A percentile compares a stretch with the other conserved stretches of the same genome.
Evolutionary conservation across 1,284 basidiomycete species (phyloP).

Genomic region (Trichosporon inkin): DNA sequence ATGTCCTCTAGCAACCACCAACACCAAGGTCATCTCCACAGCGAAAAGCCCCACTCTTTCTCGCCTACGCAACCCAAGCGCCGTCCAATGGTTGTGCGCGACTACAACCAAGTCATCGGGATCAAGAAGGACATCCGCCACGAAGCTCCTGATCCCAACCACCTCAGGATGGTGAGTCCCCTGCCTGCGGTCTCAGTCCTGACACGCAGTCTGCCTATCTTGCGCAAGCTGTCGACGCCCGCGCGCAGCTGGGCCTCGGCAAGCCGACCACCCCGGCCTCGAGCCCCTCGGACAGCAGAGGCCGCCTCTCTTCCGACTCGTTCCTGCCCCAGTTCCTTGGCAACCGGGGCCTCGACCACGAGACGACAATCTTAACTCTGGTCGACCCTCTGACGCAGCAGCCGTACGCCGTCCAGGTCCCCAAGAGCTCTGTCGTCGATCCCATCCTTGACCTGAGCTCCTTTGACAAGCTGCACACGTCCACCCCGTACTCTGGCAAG

Average conservation of each 20-base stretch:
- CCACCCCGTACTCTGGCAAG: conserved; percentile 21
- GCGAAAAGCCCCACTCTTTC: neutral
- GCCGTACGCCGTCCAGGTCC: conserved; percentile 17
- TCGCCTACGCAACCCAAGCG: neutral
- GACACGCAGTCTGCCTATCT: neutral
- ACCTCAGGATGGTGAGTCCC: neutral
- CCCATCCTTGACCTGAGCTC: neutral
- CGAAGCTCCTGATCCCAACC: neutral
- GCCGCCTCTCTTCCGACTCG: neutral
- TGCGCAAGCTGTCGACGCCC: conserved; percentile 2
- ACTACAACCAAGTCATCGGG: conserved; percentile 35
- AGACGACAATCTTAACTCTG: conserved; percentile 11
- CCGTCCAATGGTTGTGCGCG: conserved; percentile 30
- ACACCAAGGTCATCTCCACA: no score
- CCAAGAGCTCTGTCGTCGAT: conserved; percentile 7
- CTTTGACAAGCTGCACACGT: neutral
- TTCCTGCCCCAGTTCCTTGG: neutral
- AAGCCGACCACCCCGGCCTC: conserved; percentile 19
- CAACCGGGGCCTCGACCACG: neutral
- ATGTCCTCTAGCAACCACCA: conserved; percentile 3
- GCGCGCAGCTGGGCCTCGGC: conserved; percentile 20
- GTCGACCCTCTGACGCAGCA: conserved; percentile 20
- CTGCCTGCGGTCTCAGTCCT: no score
- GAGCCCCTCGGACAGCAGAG: neutral
- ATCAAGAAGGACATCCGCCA: conserved; percentile 22